Percentiles rank a stretch among this genome's conserved stretches.
Evolutionary conservation across 2,329 filamentous ascomycete genomes (phyloP).

Genomic region (Grosmannia penicillata): DNA sequence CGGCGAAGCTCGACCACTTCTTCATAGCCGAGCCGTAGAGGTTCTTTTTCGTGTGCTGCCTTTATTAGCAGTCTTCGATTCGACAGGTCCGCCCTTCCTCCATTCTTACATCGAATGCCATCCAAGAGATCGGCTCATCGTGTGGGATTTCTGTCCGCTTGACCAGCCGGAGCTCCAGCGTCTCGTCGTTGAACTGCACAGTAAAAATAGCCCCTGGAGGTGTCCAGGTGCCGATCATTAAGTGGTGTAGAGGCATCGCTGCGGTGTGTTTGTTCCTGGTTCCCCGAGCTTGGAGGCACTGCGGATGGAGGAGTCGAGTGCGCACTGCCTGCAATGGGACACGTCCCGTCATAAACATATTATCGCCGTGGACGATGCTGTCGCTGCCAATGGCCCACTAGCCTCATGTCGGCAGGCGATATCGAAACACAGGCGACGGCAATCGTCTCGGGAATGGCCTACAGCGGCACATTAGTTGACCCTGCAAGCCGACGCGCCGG

Average conservation of each 20-base stretch:
- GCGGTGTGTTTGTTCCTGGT: neutral
- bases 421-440: neutral
- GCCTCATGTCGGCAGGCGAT: neutral
- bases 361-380: too few relatives aligned
- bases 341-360: too few relatives aligned
- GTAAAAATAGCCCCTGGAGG: slow-evolving; percentile 83
- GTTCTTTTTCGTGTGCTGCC: slow-evolving; percentile 63
- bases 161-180: slow-evolving; percentile 55
- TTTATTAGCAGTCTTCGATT: slow-evolving; percentile 9
- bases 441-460: slow-evolving; percentile 5
- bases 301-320: too few relatives aligned
- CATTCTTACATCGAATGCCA: slow-evolving; percentile 65
- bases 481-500: neutral
- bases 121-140: slow-evolving; percentile 85
- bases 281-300: too few relatives aligned
- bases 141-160: slow-evolving; percentile 70
- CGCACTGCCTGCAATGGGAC: too few relatives aligned
- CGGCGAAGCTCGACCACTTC: slow-evolving; percentile 74
- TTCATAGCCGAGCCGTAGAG: slow-evolving; percentile 89
- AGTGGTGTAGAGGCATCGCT: slow-evolving; percentile 64
- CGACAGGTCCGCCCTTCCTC: slow-evolving; percentile 16
- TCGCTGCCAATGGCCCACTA: too few relatives aligned
- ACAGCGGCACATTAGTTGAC: slow-evolving; percentile 5
- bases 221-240: slow-evolving; percentile 89
- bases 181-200: slow-evolving; percentile 74